Evolutionary conservation across 495 filamentous ascomycete species (phyloP).

Genomic region (Glonium stellatum): DNA sequence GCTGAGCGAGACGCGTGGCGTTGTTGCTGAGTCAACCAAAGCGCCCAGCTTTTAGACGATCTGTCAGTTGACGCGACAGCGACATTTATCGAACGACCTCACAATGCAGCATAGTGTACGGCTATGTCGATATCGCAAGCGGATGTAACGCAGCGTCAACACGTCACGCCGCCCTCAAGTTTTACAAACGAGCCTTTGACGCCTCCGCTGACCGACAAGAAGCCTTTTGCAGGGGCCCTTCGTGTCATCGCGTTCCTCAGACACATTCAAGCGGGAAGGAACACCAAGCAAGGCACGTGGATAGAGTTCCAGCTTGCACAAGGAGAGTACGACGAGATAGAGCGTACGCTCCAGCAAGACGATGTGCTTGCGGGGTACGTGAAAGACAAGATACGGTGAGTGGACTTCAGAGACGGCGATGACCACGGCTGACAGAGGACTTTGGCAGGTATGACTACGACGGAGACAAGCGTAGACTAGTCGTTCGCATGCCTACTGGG

Average conservation of each 20-base stretch:
- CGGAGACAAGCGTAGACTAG: slow-evolving; percentile 1
- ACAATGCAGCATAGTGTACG: not conserved
- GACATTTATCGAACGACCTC: too few species aligned
- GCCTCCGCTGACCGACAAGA: slow-evolving; percentile 13
- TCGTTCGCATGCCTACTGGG: slow-evolving; percentile 19
- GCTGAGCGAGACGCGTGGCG: too few species aligned
- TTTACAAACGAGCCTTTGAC: slow-evolving; percentile 8
- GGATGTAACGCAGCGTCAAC: not conserved
- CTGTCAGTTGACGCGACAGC: too few species aligned
- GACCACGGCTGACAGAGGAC: too few species aligned
- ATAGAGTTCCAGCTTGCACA: too few species aligned
- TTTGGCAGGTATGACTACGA: not conserved
- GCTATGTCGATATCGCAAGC: slow-evolving; percentile 12
- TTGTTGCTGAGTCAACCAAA: too few species aligned
- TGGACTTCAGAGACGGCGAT: too few species aligned
- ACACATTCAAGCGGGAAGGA: too few species aligned
- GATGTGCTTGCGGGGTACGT: not conserved
- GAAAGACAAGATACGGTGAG: too few species aligned
- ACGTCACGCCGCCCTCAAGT: slow-evolving; percentile 10
- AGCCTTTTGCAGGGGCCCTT: slow-evolving; percentile 6
- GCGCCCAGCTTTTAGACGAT: too few species aligned
- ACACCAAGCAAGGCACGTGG: too few species aligned
- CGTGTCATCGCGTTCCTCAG: slow-evolving; percentile 9
- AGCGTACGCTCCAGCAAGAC: not conserved
- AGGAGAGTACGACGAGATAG: too few species aligned